Evolutionary conservation across 352 stramenopile species (phyloP).

Genomic region (Plasmopara muralis): DNA sequence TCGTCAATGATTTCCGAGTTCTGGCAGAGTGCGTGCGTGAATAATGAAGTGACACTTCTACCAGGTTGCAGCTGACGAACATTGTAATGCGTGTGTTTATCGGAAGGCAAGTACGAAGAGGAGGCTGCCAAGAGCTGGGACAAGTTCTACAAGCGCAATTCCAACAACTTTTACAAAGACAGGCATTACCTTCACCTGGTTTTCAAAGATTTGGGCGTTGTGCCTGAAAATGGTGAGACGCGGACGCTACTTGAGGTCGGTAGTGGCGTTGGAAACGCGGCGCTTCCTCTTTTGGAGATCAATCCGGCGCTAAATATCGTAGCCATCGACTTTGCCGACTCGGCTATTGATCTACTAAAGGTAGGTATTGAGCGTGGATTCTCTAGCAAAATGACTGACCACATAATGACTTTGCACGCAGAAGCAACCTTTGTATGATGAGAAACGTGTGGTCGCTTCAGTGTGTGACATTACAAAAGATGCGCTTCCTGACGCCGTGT

Average conservation of each 20-base stretch:
- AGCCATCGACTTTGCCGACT: slow-evolving; percentile 91
- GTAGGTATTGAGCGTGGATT: slow-evolving; percentile 16
- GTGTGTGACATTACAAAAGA: slow-evolving; percentile 86
- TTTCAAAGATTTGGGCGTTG: slow-evolving; percentile 80
- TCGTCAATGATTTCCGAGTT: slow-evolving; percentile 70
- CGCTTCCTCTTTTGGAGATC: slow-evolving; percentile 91
- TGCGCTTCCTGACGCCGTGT: slow-evolving; percentile 41
- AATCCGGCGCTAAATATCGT: slow-evolving; percentile 82
- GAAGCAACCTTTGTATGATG: slow-evolving; percentile 80
- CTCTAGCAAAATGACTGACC: not conserved
- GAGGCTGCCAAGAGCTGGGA: slow-evolving; percentile 89
- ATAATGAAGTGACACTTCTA: not conserved
- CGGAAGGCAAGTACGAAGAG: slow-evolving; percentile 68
- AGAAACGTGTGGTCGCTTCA: slow-evolving; percentile 52
- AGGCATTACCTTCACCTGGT: slow-evolving; percentile 90
- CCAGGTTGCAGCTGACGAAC: not conserved
- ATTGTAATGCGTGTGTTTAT: slow-evolving; percentile 3
- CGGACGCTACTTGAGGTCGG: slow-evolving; percentile 90
- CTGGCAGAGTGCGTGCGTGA: slow-evolving; percentile 52
- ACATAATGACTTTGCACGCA: slow-evolving; percentile 9
- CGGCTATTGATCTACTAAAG: slow-evolving; percentile 89
- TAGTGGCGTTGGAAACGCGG: slow-evolving; percentile 93
- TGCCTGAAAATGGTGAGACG: slow-evolving; percentile 36
- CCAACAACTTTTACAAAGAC: slow-evolving; percentile 95
- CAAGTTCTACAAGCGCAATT: slow-evolving; percentile 91